Evolutionary conservation across 352 stramenopile species (phyloP).

Genomic region (Phytophthora macrochlamydospora): DNA sequence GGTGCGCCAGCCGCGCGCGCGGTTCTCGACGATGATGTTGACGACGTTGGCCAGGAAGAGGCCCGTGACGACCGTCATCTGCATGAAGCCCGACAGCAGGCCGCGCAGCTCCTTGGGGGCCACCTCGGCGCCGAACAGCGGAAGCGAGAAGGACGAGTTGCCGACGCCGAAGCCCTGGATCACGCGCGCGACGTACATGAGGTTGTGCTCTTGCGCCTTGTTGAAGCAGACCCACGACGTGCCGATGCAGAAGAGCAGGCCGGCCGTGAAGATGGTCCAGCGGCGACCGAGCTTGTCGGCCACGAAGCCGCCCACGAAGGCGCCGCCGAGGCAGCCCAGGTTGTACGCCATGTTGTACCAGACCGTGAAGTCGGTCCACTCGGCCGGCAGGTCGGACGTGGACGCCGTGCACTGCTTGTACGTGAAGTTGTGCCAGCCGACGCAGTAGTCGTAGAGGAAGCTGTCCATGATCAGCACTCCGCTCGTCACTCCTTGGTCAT

Average conservation of each 20-base stretch:
- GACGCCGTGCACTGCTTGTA: slow-evolving; percentile 26
- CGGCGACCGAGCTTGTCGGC: slow-evolving; percentile 35
- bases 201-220: slow-evolving; percentile 15
- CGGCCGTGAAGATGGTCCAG: slow-evolving; percentile 32
- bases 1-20: slow-evolving; percentile 33
- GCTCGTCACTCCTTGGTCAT: slow-evolving; percentile 28
- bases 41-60: slow-evolving; percentile 38
- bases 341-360: slow-evolving; percentile 37
- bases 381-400: slow-evolving; percentile 21
- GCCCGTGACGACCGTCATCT: slow-evolving; percentile 36
- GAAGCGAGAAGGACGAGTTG: slow-evolving; percentile 24
- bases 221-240: slow-evolving; percentile 32
- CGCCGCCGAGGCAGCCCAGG: slow-evolving; percentile 23
- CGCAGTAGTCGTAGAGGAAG: slow-evolving; percentile 32
- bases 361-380: slow-evolving; percentile 40
- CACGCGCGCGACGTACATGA: slow-evolving; percentile 22
- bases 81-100: slow-evolving; percentile 20
- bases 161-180: slow-evolving; percentile 30
- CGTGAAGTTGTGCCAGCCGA: slow-evolving; percentile 19
- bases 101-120: slow-evolving; percentile 19
- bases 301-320: slow-evolving; percentile 26
- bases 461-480: slow-evolving; percentile 36
- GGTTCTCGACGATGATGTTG: slow-evolving; percentile 33
- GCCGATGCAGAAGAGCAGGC: slow-evolving; percentile 30
- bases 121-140: slow-evolving; percentile 19